Base-by-base conservation (phyloP, 306 rosid species). In the Acmispon strigosus region DNA sequence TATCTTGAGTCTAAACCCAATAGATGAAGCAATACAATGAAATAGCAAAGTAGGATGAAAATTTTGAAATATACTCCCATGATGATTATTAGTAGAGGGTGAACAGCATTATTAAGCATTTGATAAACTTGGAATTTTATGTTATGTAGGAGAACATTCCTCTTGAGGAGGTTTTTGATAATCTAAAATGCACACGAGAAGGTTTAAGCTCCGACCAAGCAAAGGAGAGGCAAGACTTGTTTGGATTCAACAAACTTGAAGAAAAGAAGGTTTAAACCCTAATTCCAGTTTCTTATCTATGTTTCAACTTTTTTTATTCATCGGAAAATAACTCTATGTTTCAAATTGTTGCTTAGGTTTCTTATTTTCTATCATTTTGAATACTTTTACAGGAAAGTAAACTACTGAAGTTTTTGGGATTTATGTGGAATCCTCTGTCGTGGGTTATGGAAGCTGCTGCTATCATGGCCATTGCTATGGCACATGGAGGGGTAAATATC, bases 401-500 rank as follows among this genome's bases (percentile, higher is more conserved):
- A 66, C 1, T 85, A 6, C 62, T 89, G 10, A 89, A 86, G 77
- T 89, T 89, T 73, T 81, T 89, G 85, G 86, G 96, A 2, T 89
- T 89, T 74, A 89, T 85, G 96, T 86, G 96, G 96, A 89, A 89
- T 84, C 96, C 96, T 72, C 60, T 89, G 8, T 89, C 96, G 61
- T 89, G 96, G 96, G 92, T 89, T n/a, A 89, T 89, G 96, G 96
- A 86, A 83, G 96, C 92, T 66, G 96, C 90, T 72, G 90, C 92
- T 66, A 3, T 89, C 72, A 85, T 87, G 86, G 92, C 96, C 74
- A 78, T 89, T 79, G 89, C 41, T 41, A 70, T 89, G 71, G 83
- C 96, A 45, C 96, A 87, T 41, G 81, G 83, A 77, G 87, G 86
- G 80, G 96, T 89, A 81, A 80, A 53, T 69, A 34, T 49, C 27